A percentile compares a stretch with the other conserved stretches of the same genome.
These are phyloP conservation scores for Corniculantispora saksenae DNA, from an alignment of 2,329 filamentous ascomycete genomes.

Conservation along the genomic window DNA sequence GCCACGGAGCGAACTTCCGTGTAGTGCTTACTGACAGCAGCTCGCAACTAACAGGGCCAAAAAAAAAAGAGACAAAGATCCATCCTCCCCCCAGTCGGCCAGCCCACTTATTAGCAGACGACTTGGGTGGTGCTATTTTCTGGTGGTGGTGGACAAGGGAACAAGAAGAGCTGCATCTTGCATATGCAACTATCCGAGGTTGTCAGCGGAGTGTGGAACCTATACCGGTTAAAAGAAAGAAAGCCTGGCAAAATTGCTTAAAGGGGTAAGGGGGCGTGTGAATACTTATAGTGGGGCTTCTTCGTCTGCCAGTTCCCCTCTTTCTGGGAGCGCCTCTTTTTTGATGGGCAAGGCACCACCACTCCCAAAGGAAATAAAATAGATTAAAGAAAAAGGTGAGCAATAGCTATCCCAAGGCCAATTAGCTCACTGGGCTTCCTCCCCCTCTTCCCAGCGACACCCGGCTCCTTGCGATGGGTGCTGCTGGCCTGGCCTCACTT, in stretches of 20 bases:
- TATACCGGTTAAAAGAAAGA: too few species aligned
- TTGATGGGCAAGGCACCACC: too few species aligned
- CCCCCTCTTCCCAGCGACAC: too few species aligned
- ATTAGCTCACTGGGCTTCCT: too few species aligned
- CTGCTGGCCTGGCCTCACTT: too few species aligned
- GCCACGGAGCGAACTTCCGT: not conserved
- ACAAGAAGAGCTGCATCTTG: slow-evolving; percentile 1
- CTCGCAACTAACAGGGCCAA: too few species aligned
- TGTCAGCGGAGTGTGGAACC: not conserved
- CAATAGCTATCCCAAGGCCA: not conserved
- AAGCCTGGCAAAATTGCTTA: not conserved
- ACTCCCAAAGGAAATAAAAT: not conserved
- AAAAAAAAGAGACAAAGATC: too few species aligned
- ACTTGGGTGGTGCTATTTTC: too few species aligned
- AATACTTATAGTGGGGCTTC: not conserved
- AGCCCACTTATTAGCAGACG: too few species aligned
- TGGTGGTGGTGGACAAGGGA: too few species aligned
- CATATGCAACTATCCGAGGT: slow-evolving; percentile 15
- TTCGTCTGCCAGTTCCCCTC: not conserved
- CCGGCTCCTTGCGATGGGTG: too few species aligned
- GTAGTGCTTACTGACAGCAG: not conserved
- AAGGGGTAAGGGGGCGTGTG: not conserved
- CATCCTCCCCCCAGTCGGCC: too few species aligned
- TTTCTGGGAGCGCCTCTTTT: not conserved
- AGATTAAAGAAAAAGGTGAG: not conserved